Evolutionary conservation across 2,329 filamentous ascomycete species (phyloP), one percentile per base, ranked within the genome.

Genomic region (Colletotrichum spinosum): DNA sequence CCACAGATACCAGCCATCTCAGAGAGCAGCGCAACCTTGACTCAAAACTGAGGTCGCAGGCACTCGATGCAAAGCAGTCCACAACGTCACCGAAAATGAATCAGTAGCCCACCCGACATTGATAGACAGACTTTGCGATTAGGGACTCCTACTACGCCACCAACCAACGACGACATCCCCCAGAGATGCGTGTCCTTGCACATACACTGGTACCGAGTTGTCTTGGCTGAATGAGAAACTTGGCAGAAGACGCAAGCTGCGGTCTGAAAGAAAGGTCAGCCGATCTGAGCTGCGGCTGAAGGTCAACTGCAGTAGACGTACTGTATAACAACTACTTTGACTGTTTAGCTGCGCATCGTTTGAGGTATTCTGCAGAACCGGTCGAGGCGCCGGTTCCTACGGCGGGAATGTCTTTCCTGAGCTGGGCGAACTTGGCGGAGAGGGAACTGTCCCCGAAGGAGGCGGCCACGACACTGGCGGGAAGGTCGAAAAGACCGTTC

Each of bases 401-500:
- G 13, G 45, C 62, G 12, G 69, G 69, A n/a, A 70, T 67, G n/a
- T 55, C 57, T 2, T 53, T 44, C 39, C 55, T 60, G 6, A 68
- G 56, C 38, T 54, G 55, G 33, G 48, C 62, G 41, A 72, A 70
- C 37, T 78, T 71, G 70, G 69, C 69, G 4, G 52, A 50, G n/a
- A 69, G 50, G 56, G 66, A 51, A 44, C 42, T 65, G 4, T 57
- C 53, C 15, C 81, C 81, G 41, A 83, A 80, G 0, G 79, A 79
- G 17, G 81, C 81, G 11, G 74, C 75, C 7, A 83, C 74, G 46
- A 83, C 76, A 12, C 80, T 78, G 4, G 68, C 63, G 0, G 79
- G 80, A 46, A 81, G 71, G 10, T 72, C 73, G 72, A 79, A 81
- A 34, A 85, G 72, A 2, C 73, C 73, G 53, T 84, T 81, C 8